Base-by-base conservation (phyloP, 768 basidiomycete genomes). In the Leccinellum rugosiceps region DNA sequence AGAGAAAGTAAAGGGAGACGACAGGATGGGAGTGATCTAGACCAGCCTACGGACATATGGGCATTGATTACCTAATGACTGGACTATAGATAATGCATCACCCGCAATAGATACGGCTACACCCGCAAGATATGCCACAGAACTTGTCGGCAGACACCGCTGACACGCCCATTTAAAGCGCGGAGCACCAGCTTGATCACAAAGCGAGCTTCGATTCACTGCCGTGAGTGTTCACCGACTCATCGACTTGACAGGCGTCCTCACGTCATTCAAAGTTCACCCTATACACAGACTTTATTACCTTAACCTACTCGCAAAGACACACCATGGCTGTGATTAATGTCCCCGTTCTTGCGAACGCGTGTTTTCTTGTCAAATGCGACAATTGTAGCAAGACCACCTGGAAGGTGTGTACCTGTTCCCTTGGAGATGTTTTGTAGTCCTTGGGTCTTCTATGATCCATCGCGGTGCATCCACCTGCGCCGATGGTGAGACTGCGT, bases 381-480 rank as follows among this genome's bases (percentile, higher is more conserved):
- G 72, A 70, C 52, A 75, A 71, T 57, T 90, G 88, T 70, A 78
- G 79, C 50, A 90, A 89, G 78, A 83, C 74, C 25, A 89, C 85
- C 19, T 90, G 88, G 89, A 76, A 68, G 76, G 88, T 88, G 68
- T 66, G 80, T 72, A 54, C 58, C 48, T 66, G 62, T 65, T 65
- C 50, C 62, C 63, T 67, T 74, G 65, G 58, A 49, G 65, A 69
- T 64, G 55, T 52, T 38, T 55, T 59, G 60, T 58, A 49, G 56
- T 41, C 8, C 48, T 48, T 50, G 62, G 54, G 38, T 56, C 57
- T 60, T 58, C 60, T 54, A 52, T 56, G 52, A 59, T 68, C 60
- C 59, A 53, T 64, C 34, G 66, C 41, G 63, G 56, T 45, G 44
- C 61, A 63, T 64, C 57, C 57, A 60, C 52, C 25, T 55, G 46